Conservation (phyloP, 768 basidiomycete genomes). For the Pisolithus sp. region DNA sequence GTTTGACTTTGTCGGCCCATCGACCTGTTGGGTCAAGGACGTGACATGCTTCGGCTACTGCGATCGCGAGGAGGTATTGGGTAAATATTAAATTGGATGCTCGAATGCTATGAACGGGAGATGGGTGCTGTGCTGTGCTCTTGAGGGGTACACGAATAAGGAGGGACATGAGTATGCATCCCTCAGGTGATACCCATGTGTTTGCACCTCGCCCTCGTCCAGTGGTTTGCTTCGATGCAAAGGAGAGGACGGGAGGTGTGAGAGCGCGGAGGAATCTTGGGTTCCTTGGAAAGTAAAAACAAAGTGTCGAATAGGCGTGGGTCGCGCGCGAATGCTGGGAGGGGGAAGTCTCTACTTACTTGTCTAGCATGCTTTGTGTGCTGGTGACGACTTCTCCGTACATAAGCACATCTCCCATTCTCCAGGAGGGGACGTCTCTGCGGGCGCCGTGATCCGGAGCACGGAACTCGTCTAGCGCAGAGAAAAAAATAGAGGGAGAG, state of each 20-base stretch:
- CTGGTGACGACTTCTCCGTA: constrained; percentile 90
- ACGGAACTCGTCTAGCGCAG: constrained; percentile 34
- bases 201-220: constrained; percentile 88
- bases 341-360: constrained; percentile 41
- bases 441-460: constrained; percentile 20
- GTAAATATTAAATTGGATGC: constrained; percentile 76
- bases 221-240: constrained; percentile 82
- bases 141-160: constrained; percentile 19
- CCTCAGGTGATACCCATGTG: constrained; percentile 86
- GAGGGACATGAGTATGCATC: constrained; percentile 68
- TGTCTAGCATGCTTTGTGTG: constrained; percentile 92
- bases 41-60: constrained; percentile 81
- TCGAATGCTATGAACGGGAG: constrained; percentile 13
- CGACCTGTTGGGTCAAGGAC: constrained; percentile 39
- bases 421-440: constrained; percentile 32
- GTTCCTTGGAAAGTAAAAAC: constrained; percentile 47
- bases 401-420: constrained; percentile 70
- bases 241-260: constrained; percentile 70
- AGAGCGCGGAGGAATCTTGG: constrained; percentile 59
- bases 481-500: constrained; percentile 56
- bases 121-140: background rate
- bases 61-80: constrained; percentile 88
- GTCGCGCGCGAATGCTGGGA: background rate
- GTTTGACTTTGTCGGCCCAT: constrained; percentile 51
- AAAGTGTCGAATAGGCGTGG: background rate